A percentile compares a stretch with the other conserved stretches of the same genome.
These are phyloP conservation scores for Diaporthe amygdali DNA, from an alignment of 2,329 filamentous ascomycete genomes.

Conservation along the genomic window DNA sequence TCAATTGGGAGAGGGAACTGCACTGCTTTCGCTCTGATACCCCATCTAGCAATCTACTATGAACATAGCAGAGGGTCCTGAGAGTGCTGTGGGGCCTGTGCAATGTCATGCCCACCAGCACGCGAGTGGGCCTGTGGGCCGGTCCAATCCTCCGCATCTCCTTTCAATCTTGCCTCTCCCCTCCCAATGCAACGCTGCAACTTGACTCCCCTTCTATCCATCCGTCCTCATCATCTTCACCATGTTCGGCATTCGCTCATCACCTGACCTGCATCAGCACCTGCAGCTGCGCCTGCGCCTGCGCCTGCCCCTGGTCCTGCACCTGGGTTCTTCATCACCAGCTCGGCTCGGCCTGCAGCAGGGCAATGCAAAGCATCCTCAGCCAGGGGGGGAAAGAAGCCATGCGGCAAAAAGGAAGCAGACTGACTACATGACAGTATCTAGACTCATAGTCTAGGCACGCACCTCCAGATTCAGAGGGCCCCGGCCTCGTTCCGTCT, in stretches of 20 bases:
- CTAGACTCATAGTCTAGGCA: too few relatives aligned
- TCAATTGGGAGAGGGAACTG: neutral
- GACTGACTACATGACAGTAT: neutral
- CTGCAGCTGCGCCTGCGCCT: neutral
- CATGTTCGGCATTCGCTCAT: neutral
- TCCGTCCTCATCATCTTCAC: neutral
- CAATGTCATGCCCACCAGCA: neutral
- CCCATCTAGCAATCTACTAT: slow-evolving; percentile 2
- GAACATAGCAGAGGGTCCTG: neutral
- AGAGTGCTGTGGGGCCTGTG: slow-evolving; percentile 1
- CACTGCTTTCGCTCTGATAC: slow-evolving; percentile 5
- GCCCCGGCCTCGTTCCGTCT: neutral
- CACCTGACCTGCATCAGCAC: neutral
- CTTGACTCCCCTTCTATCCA: neutral
- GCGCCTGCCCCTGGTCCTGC: neutral
- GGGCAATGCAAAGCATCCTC: neutral
- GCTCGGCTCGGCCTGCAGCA: neutral
- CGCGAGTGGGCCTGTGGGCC: slow-evolving; percentile 1
- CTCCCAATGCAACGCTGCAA: slow-evolving; percentile 9
- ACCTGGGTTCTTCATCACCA: neutral
- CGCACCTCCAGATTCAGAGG: too few relatives aligned
- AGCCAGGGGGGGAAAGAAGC: neutral
- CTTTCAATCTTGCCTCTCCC: slow-evolving; percentile 15
- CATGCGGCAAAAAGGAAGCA: neutral
- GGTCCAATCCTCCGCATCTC: slow-evolving; percentile 10